Percentiles rank a stretch among this genome's conserved stretches.
Evolutionary conservation across 2,329 filamentous ascomycete genomes (phyloP).

Genomic region (Cadophora sp.): DNA sequence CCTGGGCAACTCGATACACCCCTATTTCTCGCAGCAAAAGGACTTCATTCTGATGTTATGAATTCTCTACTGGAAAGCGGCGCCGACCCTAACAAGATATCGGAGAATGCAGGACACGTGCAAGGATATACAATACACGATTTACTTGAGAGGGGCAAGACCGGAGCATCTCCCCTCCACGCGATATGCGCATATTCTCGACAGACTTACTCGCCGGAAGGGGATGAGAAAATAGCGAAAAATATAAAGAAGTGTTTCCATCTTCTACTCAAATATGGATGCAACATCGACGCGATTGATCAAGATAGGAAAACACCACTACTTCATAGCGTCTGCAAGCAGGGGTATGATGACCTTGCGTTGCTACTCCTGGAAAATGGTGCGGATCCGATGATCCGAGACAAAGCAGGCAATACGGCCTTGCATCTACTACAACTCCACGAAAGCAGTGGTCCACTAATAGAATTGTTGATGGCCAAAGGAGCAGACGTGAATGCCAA

Average conservation of each 20-base stretch:
- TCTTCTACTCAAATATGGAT: conserved; percentile 17
- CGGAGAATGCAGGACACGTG: conserved; percentile 4
- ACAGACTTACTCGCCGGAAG: neutral
- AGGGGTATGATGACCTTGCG: neutral
- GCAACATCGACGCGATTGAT: conserved; percentile 25
- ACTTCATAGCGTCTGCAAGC: conserved; percentile 17
- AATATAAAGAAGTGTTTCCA: conserved; percentile 16
- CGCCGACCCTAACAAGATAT: conserved; percentile 26
- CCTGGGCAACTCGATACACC: conserved; percentile 18
- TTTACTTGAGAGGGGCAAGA: neutral
- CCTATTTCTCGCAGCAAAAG: conserved; percentile 39
- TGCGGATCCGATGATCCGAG: conserved; percentile 19
- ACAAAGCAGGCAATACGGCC: conserved; percentile 20
- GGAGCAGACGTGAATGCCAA: conserved; percentile 19
- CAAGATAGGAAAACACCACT: conserved; percentile 25
- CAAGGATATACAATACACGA: conserved; percentile 1
- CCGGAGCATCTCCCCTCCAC: conserved; percentile 22
- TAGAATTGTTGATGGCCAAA: conserved; percentile 15
- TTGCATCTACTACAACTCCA: conserved; percentile 18
- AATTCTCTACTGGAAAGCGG: conserved; percentile 29
- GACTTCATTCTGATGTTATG: conserved; percentile 23
- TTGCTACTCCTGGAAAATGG: conserved; percentile 21
- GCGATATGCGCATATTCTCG: neutral
- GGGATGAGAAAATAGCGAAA: conserved; percentile 3
- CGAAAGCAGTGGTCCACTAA: neutral